A percentile compares a stretch with the other conserved stretches of the same genome.
Conservation (phyloP, 768 basidiomycete species). For the Tricholoma sp. region DNA sequence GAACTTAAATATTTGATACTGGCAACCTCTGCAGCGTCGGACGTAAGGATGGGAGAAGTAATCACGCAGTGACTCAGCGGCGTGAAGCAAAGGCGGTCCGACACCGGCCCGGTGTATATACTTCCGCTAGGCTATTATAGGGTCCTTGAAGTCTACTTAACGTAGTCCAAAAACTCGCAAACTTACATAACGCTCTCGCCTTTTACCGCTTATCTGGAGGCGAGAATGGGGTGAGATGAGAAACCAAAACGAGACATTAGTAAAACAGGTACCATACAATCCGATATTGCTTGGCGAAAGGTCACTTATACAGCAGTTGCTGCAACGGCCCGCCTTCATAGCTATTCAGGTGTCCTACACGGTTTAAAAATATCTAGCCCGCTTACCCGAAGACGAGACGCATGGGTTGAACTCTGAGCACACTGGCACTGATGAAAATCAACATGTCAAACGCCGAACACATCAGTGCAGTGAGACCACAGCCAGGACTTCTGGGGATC, state of each 20-base stretch:
- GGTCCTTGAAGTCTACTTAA: no score
- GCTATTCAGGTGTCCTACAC: not conserved
- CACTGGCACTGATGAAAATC: not conserved
- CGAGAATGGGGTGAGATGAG: not conserved
- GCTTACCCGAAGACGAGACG: not conserved
- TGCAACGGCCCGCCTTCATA: not conserved
- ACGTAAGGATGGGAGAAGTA: not conserved
- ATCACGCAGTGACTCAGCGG: not conserved
- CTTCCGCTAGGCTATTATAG: no score
- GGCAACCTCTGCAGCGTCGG: not conserved
- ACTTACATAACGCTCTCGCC: not conserved
- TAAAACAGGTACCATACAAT: not conserved
- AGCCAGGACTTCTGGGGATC: no score
- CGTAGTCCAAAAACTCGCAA: not conserved
- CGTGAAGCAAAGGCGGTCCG: no score
- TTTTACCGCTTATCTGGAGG: not conserved
- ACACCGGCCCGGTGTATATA: not conserved
- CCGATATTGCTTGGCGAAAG: not conserved
- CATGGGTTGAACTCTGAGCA: not conserved
- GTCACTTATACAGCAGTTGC: not conserved
- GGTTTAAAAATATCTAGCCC: not conserved
- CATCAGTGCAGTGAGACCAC: not conserved
- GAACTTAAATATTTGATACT: not conserved
- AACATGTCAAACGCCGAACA: not conserved
- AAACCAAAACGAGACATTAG: not conserved